Evolutionary conservation across 2,329 filamentous ascomycete species (phyloP), one percentile per base, ranked within the genome.

Genomic region (Pezicula rhizophila): DNA sequence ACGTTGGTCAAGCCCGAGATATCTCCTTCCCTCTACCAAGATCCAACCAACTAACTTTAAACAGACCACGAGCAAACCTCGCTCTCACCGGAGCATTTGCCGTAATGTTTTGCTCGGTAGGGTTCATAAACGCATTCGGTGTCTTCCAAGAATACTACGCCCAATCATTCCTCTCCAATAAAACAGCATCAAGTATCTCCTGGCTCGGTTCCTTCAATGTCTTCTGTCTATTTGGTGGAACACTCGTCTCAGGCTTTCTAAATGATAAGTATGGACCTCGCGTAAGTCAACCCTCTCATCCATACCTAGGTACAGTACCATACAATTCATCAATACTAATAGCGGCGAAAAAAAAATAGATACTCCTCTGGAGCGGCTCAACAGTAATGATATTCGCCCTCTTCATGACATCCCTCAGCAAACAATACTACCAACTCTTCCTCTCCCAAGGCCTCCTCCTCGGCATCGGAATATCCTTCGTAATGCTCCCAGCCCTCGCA

Each of bases 81-180:
- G 47, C 47, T 2, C 31, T 57, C 1, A 17, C 48, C 38, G 55
- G 57, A 18, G 38, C 50, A 15, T 57, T 54, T 25, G 51, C 53
- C 4, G 48, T 52, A 3, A 49, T 63, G 7, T 66, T 63, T 28
- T 63, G 57, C 52, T 61, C 59, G 4, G 60, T 66, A 10, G 66
- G 66, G 14, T 64, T 60, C 47, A 43, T 66, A 38, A 68, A 68
- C 35, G 61, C 62, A 17, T 68, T 66, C 41, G 64, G 66, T 3
- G 59, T 66, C 2, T 67, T 66, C 47, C 60, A 67, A 49, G 51
- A 61, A 51, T 65, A 67, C 50, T 67, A 66, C 45, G 23, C 28
- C 2, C 45, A 45, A 15, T 45, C 51, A 2, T 47, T 52, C 10
- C 53, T 66, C 3, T 43, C 49, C 0, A 28, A 51, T 8, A 53